Percentiles rank a stretch among this genome's conserved stretches.
These are phyloP conservation scores for Suillus alpinus DNA, from an alignment of 768 basidiomycete genomes.

Conservation along the genomic window DNA sequence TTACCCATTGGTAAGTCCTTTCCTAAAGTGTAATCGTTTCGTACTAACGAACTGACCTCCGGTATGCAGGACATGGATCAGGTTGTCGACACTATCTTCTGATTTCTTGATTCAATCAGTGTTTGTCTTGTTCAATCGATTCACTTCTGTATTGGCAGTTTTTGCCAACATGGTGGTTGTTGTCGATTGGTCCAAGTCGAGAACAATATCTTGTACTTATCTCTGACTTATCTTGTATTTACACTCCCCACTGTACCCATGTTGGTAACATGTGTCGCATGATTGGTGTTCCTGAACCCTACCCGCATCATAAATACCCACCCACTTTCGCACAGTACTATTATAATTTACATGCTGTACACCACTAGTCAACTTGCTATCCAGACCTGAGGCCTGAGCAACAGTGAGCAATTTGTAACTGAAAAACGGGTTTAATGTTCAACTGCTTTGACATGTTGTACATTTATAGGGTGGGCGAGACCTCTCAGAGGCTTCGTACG, in stretches of 20 bases:
- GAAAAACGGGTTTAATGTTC: background rate
- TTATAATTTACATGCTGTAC: too few relatives aligned
- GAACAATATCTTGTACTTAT: background rate
- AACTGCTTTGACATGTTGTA: background rate
- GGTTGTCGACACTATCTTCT: background rate
- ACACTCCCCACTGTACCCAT: too few relatives aligned
- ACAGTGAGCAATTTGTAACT: background rate
- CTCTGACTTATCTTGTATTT: too few relatives aligned
- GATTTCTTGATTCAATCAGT: background rate
- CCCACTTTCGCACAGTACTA: too few relatives aligned
- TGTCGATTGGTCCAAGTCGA: background rate
- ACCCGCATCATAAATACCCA: too few relatives aligned
- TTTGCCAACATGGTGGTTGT: background rate
- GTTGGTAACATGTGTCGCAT: too few relatives aligned
- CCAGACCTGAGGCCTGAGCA: background rate
- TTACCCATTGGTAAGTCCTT: slow-evolving; percentile 10
- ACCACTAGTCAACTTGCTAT: too few relatives aligned
- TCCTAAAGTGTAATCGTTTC: background rate
- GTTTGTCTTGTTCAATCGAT: background rate
- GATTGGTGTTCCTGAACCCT: too few relatives aligned
- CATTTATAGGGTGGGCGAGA: background rate
- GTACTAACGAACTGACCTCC: background rate
- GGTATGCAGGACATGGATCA: slow-evolving; percentile 1
- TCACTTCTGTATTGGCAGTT: background rate
- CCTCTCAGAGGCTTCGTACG: too few relatives aligned